Evolutionary conservation across 2,329 filamentous ascomycete species (phyloP).

Genomic region (Penicillium expansum): DNA sequence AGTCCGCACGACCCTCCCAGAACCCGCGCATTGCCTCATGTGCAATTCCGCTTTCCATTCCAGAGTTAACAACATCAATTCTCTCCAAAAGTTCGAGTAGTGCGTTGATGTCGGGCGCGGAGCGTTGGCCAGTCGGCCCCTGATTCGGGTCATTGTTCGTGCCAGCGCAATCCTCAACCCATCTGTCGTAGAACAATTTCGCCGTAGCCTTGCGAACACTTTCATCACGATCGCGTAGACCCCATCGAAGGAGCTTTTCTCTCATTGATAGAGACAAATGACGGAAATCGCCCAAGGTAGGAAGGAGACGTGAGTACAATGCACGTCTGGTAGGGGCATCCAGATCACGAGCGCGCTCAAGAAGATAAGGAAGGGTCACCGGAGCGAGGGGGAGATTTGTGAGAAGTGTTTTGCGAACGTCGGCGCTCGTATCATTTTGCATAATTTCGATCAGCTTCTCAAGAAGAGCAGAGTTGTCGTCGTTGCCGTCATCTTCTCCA

Average conservation of each 20-base stretch:
- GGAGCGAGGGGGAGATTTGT: constrained; percentile 86
- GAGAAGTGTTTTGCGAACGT: constrained; percentile 83
- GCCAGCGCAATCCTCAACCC: constrained; percentile 92
- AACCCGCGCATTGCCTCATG: constrained; percentile 94
- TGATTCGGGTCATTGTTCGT: constrained; percentile 59
- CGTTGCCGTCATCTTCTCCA: constrained; percentile 58
- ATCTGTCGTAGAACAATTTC: constrained; percentile 87
- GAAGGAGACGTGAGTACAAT: constrained; percentile 82
- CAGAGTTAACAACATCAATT: constrained; percentile 88
- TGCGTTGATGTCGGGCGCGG: constrained; percentile 72
- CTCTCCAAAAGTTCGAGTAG: constrained; percentile 87
- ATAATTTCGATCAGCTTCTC: constrained; percentile 83
- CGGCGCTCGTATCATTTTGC: constrained; percentile 90
- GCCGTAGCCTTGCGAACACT: constrained; percentile 89
- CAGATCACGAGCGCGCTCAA: constrained; percentile 86
- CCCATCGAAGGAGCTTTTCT: constrained; percentile 94
- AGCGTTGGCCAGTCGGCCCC: constrained; percentile 48
- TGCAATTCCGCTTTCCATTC: constrained; percentile 83
- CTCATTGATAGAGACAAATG: constrained; percentile 90
- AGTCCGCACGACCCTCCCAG: constrained; percentile 80
- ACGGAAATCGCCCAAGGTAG: constrained; percentile 87
- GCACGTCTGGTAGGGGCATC: constrained; percentile 80
- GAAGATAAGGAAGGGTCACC: constrained; percentile 76
- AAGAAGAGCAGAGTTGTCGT: constrained; percentile 63
- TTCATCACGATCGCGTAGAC: constrained; percentile 88